Base-by-base conservation (phyloP, 2,329 filamentous ascomycete genomes). In the Sclerotinia borealis region DNA sequence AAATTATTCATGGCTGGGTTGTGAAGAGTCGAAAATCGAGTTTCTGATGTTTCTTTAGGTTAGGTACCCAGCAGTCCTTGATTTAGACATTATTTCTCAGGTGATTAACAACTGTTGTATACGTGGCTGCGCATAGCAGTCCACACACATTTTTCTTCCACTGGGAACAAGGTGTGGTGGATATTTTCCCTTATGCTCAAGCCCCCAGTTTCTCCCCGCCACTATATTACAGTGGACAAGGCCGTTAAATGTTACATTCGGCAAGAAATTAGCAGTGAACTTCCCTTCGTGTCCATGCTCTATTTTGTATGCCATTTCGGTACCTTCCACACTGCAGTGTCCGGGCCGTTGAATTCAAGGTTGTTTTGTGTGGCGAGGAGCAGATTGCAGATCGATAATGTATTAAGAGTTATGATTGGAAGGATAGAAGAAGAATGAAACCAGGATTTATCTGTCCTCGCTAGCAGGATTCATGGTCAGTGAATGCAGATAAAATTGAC, bases 51-150 rank as follows among this genome's bases (percentile, higher is more conserved):
- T 52, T 60, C 34, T 52, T 39, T 45, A 25, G 25, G 27, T 27
- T 25, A 25, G 17, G 54, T 34, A 19, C 39, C 39, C 10, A 34
- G 29, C 2, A 17, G 10, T 22, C 39, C 39, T 34, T 25, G 39
- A 45, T 31, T 45, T 58, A 13, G 54, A 45, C 19, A 36, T 22
- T 11, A 36, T 22, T 11, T 45, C 39, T 45, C n/a, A 11, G 54
- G 27, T n/a, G 29, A 45, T 58, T 19, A 9, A 7, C 13, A 13
- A 52, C 13, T 29, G 29, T 9, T 60, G 58, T 27, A 61, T 61
- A 52, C 58, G 58, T 61, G 58, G 58, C 58, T 61, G 58, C 58
- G 58, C 58, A 54, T 52, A 13, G 29, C 27, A 6, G 27, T 27
- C 22, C 43, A 47, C 22, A 47, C 43, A 47, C 22, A 43, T n/a